phyloP scores from a whole-genome alignment of 257 asterid species.

The Solanum megistacrolobum region DNA sequence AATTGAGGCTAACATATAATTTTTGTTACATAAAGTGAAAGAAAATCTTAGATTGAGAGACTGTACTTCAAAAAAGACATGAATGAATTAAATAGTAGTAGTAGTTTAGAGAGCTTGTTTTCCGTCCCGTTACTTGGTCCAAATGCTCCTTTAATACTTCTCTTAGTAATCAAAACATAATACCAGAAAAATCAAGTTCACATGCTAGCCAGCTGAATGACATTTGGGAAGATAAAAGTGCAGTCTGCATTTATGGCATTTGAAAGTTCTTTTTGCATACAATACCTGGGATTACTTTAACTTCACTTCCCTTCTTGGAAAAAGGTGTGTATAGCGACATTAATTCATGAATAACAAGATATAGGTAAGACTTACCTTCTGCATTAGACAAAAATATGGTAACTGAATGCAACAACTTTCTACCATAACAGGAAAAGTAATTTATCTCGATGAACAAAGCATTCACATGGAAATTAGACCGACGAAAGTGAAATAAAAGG shows the following conservation, averaged over 20 bases:
- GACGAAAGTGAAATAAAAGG: neutral
- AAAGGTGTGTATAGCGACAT: neutral
- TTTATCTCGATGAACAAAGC: neutral
- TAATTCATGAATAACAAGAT: neutral
- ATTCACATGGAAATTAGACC: neutral
- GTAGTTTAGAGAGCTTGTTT: neutral
- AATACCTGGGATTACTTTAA: neutral
- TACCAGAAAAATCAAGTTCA: neutral
- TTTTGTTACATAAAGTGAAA: neutral
- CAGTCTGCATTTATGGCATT: neutral
- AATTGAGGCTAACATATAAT: neutral
- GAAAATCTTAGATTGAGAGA: neutral
- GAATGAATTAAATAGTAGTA: neutral
- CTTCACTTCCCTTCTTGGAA: neutral
- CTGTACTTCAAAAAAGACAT: neutral
- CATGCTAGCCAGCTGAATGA: neutral
- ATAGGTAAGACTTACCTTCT: neutral
- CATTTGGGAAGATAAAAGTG: neutral
- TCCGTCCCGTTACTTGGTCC: neutral
- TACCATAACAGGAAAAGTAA: neutral
- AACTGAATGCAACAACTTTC: neutral
- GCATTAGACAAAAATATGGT: neutral
- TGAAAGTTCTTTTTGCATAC: neutral
- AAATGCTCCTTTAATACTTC: neutral
- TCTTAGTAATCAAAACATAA: neutral